Conservation (phyloP, 768 basidiomycete genomes). For the Tricholoma hemisulphureum region DNA sequence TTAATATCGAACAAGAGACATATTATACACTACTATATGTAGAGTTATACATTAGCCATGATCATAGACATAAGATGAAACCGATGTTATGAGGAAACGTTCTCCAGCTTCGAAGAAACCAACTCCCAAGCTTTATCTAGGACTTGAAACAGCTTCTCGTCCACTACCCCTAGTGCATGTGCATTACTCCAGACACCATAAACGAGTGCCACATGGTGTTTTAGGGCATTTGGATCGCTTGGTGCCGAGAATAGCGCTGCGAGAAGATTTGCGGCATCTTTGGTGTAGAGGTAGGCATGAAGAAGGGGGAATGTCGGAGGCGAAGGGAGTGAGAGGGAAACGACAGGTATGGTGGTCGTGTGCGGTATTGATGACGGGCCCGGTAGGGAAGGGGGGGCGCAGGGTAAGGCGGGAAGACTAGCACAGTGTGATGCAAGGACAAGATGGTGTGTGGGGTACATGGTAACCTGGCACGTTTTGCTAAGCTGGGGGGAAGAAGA, state of each 20-base stretch:
- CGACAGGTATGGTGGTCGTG: conserved; percentile 40
- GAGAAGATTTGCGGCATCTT: conserved; percentile 38
- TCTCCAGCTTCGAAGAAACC: neutral
- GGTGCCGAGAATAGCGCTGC: conserved; percentile 32
- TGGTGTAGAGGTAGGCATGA: conserved; percentile 50
- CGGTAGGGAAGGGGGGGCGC: neutral
- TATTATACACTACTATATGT: too few relatives aligned
- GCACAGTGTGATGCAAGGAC: conserved; percentile 42
- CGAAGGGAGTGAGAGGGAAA: conserved; percentile 51
- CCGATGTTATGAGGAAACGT: conserved; percentile 12
- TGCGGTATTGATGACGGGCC: conserved; percentile 4
- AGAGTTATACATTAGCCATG: too few relatives aligned
- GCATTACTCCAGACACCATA: conserved; percentile 53
- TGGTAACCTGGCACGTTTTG: neutral
- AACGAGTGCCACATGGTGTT: conserved; percentile 10
- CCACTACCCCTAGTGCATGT: conserved; percentile 49
- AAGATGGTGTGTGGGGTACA: conserved; percentile 42
- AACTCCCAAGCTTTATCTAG: conserved; percentile 50
- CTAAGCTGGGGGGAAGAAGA: neutral
- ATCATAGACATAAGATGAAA: too few relatives aligned
- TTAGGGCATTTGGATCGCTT: neutral
- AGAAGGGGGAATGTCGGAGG: conserved; percentile 50
- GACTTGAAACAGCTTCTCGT: conserved; percentile 44
- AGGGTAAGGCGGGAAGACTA: conserved; percentile 33
- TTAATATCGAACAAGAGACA: too few relatives aligned